These are phyloP conservation scores for Mangifera indica DNA, from an alignment of 345 rosid species.

Conservation along the genomic window DNA sequence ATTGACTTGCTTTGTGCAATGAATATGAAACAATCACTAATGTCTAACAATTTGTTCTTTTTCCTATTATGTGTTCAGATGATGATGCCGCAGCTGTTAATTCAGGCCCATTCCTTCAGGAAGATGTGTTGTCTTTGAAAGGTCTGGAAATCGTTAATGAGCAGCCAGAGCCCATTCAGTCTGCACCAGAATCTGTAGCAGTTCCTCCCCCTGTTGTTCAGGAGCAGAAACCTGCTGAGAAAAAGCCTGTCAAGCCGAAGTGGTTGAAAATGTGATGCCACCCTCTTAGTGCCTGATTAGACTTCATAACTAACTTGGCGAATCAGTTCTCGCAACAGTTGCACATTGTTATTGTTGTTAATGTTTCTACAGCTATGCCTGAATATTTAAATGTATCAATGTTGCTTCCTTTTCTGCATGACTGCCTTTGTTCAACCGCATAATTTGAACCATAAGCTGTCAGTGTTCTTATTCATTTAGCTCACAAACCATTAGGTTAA, in stretches of 20 bases:
- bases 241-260: slow-evolving; percentile 73
- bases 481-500: too few relatives aligned
- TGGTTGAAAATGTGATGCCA: slow-evolving; percentile 82
- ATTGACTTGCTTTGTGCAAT: neutral
- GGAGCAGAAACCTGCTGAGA: slow-evolving; percentile 54
- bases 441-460: too few relatives aligned
- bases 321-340: neutral
- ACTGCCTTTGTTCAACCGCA: too few relatives aligned
- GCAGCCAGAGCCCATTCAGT: slow-evolving; percentile 39
- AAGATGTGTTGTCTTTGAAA: slow-evolving; percentile 73
- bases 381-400: neutral
- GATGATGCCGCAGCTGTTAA: slow-evolving; percentile 38
- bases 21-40: neutral
- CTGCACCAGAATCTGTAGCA: slow-evolving; percentile 43
- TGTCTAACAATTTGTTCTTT: neutral
- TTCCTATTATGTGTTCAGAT: slow-evolving; percentile 32
- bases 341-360: neutral
- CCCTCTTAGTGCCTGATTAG: slow-evolving; percentile 4
- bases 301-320: slow-evolving; percentile 2
- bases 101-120: slow-evolving; percentile 57
- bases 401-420: neutral
- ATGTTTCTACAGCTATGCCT: slow-evolving; percentile 7
- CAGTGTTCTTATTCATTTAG: too few relatives aligned
- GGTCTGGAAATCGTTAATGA: slow-evolving; percentile 52
- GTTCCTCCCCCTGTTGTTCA: slow-evolving; percentile 40